phyloP scores from a whole-genome alignment of 345 rosid genomes.

The Aquilaria yunnanensis region DNA sequence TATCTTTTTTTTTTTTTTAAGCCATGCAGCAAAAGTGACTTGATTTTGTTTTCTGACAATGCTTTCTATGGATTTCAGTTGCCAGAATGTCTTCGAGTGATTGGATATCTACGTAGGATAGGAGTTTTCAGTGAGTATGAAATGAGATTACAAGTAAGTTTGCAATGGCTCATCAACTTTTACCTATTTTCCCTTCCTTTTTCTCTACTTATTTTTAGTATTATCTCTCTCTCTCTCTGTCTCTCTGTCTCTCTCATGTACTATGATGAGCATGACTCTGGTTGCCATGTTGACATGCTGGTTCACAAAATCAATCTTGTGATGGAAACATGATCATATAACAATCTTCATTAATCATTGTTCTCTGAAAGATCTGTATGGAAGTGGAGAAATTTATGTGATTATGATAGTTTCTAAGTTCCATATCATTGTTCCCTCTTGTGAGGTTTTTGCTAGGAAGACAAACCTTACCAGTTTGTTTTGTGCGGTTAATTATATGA shows the following conservation, averaged over 20 bases:
- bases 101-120: constrained; percentile 90
- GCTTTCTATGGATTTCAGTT: constrained; percentile 40
- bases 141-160: constrained; percentile 83
- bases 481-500: too few relatives aligned
- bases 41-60: constrained; percentile 8
- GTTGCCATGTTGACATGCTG: too few relatives aligned
- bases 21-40: neutral
- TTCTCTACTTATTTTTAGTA: neutral
- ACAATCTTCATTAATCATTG: too few relatives aligned
- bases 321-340: too few relatives aligned
- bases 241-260: constrained; percentile 6
- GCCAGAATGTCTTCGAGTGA: constrained; percentile 93
- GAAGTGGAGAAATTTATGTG: too few relatives aligned
- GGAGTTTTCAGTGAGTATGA: constrained; percentile 94
- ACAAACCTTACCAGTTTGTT: too few relatives aligned
- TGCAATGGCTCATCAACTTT: constrained; percentile 1
- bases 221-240: constrained; percentile 7
- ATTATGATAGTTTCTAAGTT: too few relatives aligned
- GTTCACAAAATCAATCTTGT: too few relatives aligned
- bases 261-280: too few relatives aligned
- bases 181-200: neutral
- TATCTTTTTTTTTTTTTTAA: constrained; percentile 12
- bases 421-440: too few relatives aligned
- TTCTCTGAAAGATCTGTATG: too few relatives aligned
- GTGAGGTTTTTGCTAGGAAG: too few relatives aligned